Percentiles rank a stretch among this genome's conserved stretches.
Conservation (phyloP, 2,329 filamentous ascomycete genomes). For the Fusarium sarcochroum region DNA sequence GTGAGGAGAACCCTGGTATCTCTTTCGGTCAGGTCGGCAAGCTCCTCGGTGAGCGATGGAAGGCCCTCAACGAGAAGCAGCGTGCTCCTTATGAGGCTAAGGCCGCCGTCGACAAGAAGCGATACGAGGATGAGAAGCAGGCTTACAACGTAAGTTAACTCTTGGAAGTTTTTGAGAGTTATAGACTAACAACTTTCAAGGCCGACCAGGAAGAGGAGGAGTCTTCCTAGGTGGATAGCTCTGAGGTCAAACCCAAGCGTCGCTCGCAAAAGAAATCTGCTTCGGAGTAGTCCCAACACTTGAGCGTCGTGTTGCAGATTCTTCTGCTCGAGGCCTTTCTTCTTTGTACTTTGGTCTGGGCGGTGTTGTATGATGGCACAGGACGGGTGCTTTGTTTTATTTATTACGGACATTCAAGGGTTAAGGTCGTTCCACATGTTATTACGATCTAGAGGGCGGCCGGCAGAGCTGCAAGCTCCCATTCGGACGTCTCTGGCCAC, state of each 20-base stretch:
- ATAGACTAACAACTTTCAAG: slow-evolving; percentile 57
- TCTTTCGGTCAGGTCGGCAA: slow-evolving; percentile 99
- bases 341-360: slow-evolving; percentile 57
- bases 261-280: slow-evolving; percentile 26
- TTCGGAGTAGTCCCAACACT: slow-evolving; percentile 26
- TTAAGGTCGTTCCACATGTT: slow-evolving; percentile 52
- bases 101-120: slow-evolving; percentile 97
- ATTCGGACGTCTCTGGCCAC: slow-evolving; percentile 39
- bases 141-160: slow-evolving; percentile 82
- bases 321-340: slow-evolving; percentile 40
- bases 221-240: slow-evolving; percentile 54
- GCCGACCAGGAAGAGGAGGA: slow-evolving; percentile 74
- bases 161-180: slow-evolving; percentile 22
- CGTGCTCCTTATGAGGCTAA: slow-evolving; percentile 95
- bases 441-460: slow-evolving; percentile 52
- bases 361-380: slow-evolving; percentile 61
- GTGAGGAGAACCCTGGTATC: slow-evolving; percentile 98
- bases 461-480: slow-evolving; percentile 46
- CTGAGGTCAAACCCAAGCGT: slow-evolving; percentile 25
- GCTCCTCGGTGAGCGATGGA: slow-evolving; percentile 98
- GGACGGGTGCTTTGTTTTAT: slow-evolving; percentile 56
- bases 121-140: slow-evolving; percentile 98
- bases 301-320: slow-evolving; percentile 26
- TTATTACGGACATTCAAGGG: slow-evolving; percentile 55
- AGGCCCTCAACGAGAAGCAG: slow-evolving; percentile 94